Evolutionary conservation across 2,329 filamentous ascomycete genomes (phyloP), one percentile per base, ranked within the genome.

Genomic region (Cercospora sp.): DNA sequence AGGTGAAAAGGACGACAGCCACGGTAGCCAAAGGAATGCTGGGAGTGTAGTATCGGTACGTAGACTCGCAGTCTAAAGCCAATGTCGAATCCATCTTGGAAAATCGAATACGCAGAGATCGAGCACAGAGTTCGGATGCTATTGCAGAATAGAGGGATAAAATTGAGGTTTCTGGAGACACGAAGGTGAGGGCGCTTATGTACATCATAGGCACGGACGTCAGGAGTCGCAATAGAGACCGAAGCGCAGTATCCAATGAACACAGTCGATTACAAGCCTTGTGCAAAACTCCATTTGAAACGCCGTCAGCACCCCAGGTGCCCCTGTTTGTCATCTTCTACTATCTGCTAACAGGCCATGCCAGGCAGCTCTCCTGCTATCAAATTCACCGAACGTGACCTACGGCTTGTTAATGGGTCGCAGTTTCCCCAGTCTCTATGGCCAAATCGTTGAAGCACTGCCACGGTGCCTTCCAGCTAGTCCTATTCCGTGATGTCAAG

Each of bases 11-110:
- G 3, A 42, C 64, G 28, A 69, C 59, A 28, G 31, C 67, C 4
- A 69, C 45, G 5, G 59, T 26, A 13, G 67, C 67, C 12, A 66
- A 60, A 8, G 40, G n/a, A 20, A 64, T 3, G 23, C 64, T 69
- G 3, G 67, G 67, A 5, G 57, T 31, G 53, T 69, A 66, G 9
- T 45, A 45, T 45, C 16, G 16, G 40, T 45, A 45, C 3, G 16
- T 45, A 45, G 16, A 45, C 16, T 18, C 40, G 40, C 16, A 45
- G 8, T 45, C 16, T 9, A 45, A 18, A 7, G 40, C 40, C 8
- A 45, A 5, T 18, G 16, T 16, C 13, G 36, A 42, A n/a, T 16
- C 16, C 16, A 42, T 42, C 5, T n/a, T 8, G 16, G 16, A n/a
- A 6, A 42, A 42, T 8, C 30, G 30, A 31, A 12, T 10, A 31